Conservation (phyloP, 805 yeast species). For the Grigorovia yakushimaensis region DNA sequence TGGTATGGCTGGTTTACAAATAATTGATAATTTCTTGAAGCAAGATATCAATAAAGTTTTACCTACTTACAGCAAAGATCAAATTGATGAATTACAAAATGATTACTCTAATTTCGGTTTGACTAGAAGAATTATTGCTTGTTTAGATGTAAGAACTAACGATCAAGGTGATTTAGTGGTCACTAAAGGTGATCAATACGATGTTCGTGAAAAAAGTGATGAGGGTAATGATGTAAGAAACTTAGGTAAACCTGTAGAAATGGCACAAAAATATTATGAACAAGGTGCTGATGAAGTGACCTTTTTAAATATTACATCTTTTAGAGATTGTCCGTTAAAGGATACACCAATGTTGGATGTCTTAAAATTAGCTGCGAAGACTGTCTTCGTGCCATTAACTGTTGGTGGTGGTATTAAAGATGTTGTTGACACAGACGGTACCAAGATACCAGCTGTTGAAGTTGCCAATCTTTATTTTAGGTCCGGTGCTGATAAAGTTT, state of each 20-base stretch:
- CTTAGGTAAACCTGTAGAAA: conserved; percentile 90
- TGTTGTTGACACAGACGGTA: conserved; percentile 76
- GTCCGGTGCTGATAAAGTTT: conserved; percentile 96
- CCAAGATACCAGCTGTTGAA: conserved; percentile 68
- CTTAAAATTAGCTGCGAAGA: conserved; percentile 67
- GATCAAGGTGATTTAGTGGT: conserved; percentile 94
- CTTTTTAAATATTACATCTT: conserved; percentile 88
- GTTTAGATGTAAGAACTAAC: conserved; percentile 92
- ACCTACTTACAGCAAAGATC: conserved; percentile 17
- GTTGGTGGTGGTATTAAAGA: conserved; percentile 98
- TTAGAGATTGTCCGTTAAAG: conserved; percentile 82
- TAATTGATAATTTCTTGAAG: conserved; percentile 62
- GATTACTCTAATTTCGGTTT: conserved; percentile 49
- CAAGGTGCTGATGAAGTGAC: conserved; percentile 99
- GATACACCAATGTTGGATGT: conserved; percentile 97
- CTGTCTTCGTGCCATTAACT: conserved; percentile 92
- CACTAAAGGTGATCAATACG: conserved; percentile 97
- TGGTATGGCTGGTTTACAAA: conserved; percentile 77
- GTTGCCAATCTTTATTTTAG: conserved; percentile 88
- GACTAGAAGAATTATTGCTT: conserved; percentile 87
- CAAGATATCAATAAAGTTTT: conserved; percentile 17
- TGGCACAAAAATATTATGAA: conserved; percentile 79
- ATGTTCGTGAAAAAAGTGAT: conserved; percentile 69
- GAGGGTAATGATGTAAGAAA: conserved; percentile 64
- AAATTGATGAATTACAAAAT: conserved; percentile 18